phyloP scores from a whole-genome alignment of 2,329 filamentous ascomycete genomes.

The Pestalotiopsis fici region DNA sequence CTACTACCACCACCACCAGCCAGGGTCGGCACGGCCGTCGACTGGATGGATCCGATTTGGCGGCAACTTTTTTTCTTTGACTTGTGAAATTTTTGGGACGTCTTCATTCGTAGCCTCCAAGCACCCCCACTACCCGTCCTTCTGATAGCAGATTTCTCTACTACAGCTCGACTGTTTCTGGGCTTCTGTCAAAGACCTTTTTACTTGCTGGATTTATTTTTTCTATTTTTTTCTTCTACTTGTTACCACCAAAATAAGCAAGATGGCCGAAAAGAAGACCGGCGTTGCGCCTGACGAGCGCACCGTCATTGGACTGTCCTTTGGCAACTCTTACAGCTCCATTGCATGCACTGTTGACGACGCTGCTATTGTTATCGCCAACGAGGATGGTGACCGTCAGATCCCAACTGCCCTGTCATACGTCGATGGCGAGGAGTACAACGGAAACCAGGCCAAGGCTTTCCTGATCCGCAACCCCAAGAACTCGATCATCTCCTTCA shows the following conservation, averaged over 20 bases:
- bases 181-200: conserved; percentile 7
- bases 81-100: conserved; percentile 9
- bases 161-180: neutral
- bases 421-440: conserved; percentile 93
- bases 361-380: conserved; percentile 96
- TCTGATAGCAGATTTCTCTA: neutral
- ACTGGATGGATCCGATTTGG: neutral
- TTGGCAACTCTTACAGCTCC: conserved; percentile 98
- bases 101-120: neutral
- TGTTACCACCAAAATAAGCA: neutral
- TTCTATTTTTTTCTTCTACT: neutral
- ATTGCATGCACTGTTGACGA: conserved; percentile 93
- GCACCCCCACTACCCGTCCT: neutral
- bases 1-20: neutral
- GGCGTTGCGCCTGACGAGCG: conserved; percentile 58
- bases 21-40: neutral
- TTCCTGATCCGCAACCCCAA: conserved; percentile 89
- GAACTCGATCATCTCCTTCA: conserved; percentile 95
- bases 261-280: conserved; percentile 50
- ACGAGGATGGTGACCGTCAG: conserved; percentile 98
- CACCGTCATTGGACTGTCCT: conserved; percentile 89
- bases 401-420: conserved; percentile 95
- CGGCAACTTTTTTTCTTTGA: conserved; percentile 12
- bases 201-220: conserved; percentile 21
- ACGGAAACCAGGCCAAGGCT: conserved; percentile 90